Evolutionary conservation across 208 protist species (phyloP), one percentile per base, ranked within the genome.

Genomic region (Endotrypanum monterogeii): DNA sequence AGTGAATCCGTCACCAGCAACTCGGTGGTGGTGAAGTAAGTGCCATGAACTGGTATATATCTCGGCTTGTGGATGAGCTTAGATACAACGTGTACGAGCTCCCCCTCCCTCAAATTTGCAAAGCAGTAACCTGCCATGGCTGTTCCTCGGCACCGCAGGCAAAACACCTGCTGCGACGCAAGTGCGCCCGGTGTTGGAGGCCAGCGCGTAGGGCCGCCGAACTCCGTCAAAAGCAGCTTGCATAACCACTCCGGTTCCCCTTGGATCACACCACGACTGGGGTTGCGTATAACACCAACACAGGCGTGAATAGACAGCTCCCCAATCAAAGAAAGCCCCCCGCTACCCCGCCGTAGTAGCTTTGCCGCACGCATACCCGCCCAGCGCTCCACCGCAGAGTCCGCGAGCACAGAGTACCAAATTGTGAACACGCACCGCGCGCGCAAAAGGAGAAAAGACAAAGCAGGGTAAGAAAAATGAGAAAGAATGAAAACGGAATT

Each of bases 241-340:
- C 90, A 97, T 23, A 83, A 86, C 91, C 93, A 97, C 58, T 92
- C 75, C 18, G 82, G 76, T 62, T 89, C 86, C 4, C 93, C 89
- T 60, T 89, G 80, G 0, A 86, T 48, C 20, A 89, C 66, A 18
- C 92, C 92, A 6, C 84, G 79, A 63, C 84, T 85, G 2, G 92
- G 90, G 51, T 73, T 84, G 23, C 80, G 82, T n/a, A 97, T 87
- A 55, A 97, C 87, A 20, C 90, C 92, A 6, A 95, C 86, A 60
- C 89, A 95, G 23, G 83, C 80, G 65, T 96, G 90, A 41, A 84
- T 54, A 11, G 79, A 76, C 0, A 87, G n/a, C 62, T 89, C 83
- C n/a, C 75, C 72, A 0, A 79, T 44, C 18, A 41, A 37, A 8
- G 71, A 37, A 63, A 39, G n/a, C 35, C 35, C 37, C 16, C 16